These are phyloP conservation scores for Cladosporium sp. DNA, from an alignment of 2,329 filamentous ascomycete genomes.

Conservation along the genomic window DNA sequence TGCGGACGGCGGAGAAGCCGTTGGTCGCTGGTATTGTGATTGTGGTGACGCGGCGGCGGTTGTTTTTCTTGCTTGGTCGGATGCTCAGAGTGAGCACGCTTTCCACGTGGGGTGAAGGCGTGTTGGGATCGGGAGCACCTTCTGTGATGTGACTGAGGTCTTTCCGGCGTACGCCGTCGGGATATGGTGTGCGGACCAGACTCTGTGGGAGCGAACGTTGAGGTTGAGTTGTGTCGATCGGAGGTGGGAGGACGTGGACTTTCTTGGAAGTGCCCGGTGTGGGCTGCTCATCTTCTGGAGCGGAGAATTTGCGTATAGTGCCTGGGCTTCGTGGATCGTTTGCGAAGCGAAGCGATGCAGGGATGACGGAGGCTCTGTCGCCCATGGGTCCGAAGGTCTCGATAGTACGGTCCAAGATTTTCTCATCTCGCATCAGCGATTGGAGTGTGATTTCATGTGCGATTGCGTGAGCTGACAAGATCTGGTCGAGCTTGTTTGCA, in stretches of 20 bases:
- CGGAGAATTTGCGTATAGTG: constrained; percentile 15
- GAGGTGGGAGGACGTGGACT: constrained; percentile 36
- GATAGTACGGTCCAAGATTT: constrained; percentile 24
- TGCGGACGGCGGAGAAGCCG: constrained; percentile 27
- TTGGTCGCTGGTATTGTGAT: constrained; percentile 34
- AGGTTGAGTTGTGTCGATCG: constrained; percentile 33
- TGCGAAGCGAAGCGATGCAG: constrained; percentile 23
- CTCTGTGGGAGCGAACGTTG: constrained; percentile 29
- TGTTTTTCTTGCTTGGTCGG: constrained; percentile 28
- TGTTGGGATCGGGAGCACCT: constrained; percentile 6
- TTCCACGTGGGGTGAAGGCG: constrained; percentile 23
- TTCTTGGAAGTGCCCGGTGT: constrained; percentile 21
- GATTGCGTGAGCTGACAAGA: constrained; percentile 31
- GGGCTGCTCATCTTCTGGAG: neutral
- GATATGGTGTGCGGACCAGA: constrained; percentile 37
- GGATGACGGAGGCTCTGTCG: constrained; percentile 26
- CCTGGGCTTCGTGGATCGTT: constrained; percentile 30
- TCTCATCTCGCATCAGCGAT: constrained; percentile 33
- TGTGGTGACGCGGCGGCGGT: constrained; percentile 26
- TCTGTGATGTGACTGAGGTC: constrained; percentile 25
- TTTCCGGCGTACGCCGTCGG: constrained; percentile 29
- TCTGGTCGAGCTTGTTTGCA: constrained; percentile 30
- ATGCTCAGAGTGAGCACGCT: constrained; percentile 36
- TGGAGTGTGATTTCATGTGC: constrained; percentile 38
- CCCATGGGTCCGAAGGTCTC: constrained; percentile 24